These are phyloP conservation scores for Acrodontium crateriforme DNA, from an alignment of 2,329 filamentous ascomycete species.

Conservation along the genomic window DNA sequence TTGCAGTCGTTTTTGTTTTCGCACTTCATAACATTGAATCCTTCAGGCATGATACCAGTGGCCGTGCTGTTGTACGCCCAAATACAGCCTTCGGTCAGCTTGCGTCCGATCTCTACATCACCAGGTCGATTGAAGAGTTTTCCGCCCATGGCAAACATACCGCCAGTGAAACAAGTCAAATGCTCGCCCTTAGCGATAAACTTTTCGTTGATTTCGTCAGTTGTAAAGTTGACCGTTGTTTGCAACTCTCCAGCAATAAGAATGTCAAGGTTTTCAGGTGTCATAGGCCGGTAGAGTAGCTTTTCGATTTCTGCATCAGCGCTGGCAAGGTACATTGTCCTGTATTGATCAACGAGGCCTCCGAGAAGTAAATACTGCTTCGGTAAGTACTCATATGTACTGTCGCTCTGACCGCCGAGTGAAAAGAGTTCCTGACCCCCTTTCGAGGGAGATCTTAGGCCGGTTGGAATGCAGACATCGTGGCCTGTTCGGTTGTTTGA, in stretches of 20 bases:
- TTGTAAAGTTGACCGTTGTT: slow-evolving; percentile 29
- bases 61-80: slow-evolving; percentile 39
- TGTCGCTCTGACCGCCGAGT: slow-evolving; percentile 43
- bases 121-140: slow-evolving; percentile 36
- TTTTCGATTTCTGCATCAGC: slow-evolving; percentile 56
- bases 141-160: slow-evolving; percentile 41
- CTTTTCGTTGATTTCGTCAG: slow-evolving; percentile 22
- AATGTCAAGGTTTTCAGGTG: slow-evolving; percentile 52
- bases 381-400: slow-evolving; percentile 44
- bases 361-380: slow-evolving; percentile 63
- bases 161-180: slow-evolving; percentile 40
- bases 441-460: slow-evolving; percentile 37
- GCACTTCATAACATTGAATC: slow-evolving; percentile 31
- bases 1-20: slow-evolving; percentile 25
- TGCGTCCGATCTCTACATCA: slow-evolving; percentile 36
- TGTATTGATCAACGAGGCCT: slow-evolving; percentile 59
- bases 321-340: slow-evolving; percentile 54
- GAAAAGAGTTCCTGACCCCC: slow-evolving; percentile 38
- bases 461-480: slow-evolving; percentile 41
- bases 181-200: slow-evolving; percentile 35
- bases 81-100: slow-evolving; percentile 41
- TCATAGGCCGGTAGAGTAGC: slow-evolving; percentile 67
- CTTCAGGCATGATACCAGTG: slow-evolving; percentile 42
- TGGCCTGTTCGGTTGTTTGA: slow-evolving; percentile 1
- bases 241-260: slow-evolving; percentile 51